Percentiles rank a stretch among this genome's conserved stretches.
phyloP scores from a whole-genome alignment of 495 filamentous ascomycete species.

The Neurospora sp. region DNA sequence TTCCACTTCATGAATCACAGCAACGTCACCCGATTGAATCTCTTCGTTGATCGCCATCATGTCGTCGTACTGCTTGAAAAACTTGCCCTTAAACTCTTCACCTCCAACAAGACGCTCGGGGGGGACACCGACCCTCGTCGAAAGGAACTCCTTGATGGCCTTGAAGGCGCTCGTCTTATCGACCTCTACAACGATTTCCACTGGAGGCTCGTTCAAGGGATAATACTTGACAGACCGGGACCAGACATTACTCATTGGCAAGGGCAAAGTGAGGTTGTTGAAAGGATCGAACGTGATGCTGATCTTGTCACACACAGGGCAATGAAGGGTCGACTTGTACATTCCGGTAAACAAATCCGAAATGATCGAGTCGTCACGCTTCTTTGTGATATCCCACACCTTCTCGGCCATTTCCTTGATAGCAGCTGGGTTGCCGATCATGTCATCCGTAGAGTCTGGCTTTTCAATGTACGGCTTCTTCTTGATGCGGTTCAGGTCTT shows the following conservation, averaged over 20 bases:
- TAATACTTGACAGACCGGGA: slow-evolving; percentile 61
- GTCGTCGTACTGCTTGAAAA: slow-evolving; percentile 76
- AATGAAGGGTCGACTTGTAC: slow-evolving; percentile 94
- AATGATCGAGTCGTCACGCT: slow-evolving; percentile 87
- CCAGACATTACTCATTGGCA: slow-evolving; percentile 77
- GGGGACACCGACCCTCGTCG: slow-evolving; percentile 50
- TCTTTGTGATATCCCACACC: slow-evolving; percentile 85
- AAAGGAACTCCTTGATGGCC: slow-evolving; percentile 65
- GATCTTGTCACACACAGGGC: slow-evolving; percentile 83
- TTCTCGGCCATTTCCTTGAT: slow-evolving; percentile 74
- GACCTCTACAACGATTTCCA: slow-evolving; percentile 73
- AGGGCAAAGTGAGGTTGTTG: slow-evolving; percentile 82
- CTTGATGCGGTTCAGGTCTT: slow-evolving; percentile 84
- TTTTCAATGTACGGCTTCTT: slow-evolving; percentile 98
- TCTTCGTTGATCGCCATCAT: slow-evolving; percentile 54
- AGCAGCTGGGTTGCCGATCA: slow-evolving; percentile 69
- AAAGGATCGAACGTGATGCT: slow-evolving; percentile 99
- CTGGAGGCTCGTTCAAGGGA: slow-evolving; percentile 51
- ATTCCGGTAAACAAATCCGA: slow-evolving; percentile 92
- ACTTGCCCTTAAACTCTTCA: slow-evolving; percentile 69
- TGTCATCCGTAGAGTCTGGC: slow-evolving; percentile 94
- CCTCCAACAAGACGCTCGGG: slow-evolving; percentile 55
- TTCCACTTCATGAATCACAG: slow-evolving; percentile 75
- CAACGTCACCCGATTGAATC: slow-evolving; percentile 52
- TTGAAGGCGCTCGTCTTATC: slow-evolving; percentile 71